Conservation (phyloP, 2,329 filamentous ascomycete species). For the Chaetothyriales sp. region DNA sequence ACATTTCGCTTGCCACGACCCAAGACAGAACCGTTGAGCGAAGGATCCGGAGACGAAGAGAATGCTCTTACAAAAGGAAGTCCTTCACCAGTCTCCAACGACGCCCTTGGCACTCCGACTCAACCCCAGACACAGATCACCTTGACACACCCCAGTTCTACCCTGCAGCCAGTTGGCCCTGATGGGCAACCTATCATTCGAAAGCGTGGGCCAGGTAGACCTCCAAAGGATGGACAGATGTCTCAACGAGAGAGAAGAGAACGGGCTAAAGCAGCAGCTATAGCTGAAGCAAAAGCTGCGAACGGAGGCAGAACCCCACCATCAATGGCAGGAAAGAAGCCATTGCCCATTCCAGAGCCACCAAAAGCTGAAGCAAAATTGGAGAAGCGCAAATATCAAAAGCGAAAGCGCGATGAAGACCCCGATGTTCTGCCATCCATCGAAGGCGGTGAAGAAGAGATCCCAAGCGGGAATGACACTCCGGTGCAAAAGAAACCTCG, state of each 20-base stretch:
- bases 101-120: constrained; percentile 5
- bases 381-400: constrained; percentile 33
- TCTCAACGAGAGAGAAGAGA: constrained; percentile 47
- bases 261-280: constrained; percentile 38
- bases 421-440: constrained; percentile 30
- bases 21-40: constrained; percentile 5
- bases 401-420: constrained; percentile 32
- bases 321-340: constrained; percentile 20
- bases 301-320: constrained; percentile 33
- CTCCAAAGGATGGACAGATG: constrained; percentile 53
- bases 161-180: constrained; percentile 4
- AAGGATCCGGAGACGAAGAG: constrained; percentile 12
- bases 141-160: constrained; percentile 3
- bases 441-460: constrained; percentile 19
- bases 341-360: constrained; percentile 11
- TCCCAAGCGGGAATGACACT: constrained; percentile 11
- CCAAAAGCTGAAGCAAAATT: constrained; percentile 21
- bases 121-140: constrained; percentile 9
- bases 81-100: background rate
- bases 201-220: constrained; percentile 45
- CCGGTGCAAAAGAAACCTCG: constrained; percentile 25
- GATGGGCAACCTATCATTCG: constrained; percentile 19
- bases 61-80: background rate
- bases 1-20: constrained; percentile 13
- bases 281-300: constrained; percentile 28